These are phyloP conservation scores for Sphenostylis stenocarpa DNA, from an alignment of 306 rosid species.

Conservation along the genomic window DNA sequence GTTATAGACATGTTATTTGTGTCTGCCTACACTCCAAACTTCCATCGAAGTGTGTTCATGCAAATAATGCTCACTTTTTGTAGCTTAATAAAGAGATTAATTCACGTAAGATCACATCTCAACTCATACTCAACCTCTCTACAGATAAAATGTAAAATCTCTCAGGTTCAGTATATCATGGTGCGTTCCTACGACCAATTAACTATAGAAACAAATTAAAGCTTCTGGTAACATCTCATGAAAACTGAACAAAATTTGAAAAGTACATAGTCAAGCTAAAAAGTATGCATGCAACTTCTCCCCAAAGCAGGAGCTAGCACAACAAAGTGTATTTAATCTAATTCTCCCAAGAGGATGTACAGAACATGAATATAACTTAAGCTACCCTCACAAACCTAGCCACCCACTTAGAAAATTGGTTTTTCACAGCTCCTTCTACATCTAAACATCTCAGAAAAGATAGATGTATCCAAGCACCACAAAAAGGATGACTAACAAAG, in stretches of 20 bases:
- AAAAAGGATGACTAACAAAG: conserved; percentile 46
- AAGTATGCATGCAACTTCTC: conserved; percentile 20
- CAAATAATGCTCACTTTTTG: background rate
- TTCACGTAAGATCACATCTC: background rate
- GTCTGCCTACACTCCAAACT: background rate
- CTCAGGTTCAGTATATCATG: conserved; percentile 10
- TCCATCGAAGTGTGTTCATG: background rate
- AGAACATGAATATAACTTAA: conserved; percentile 54
- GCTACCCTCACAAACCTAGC: conserved; percentile 47
- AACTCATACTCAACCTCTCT: conserved; percentile 19
- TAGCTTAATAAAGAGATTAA: background rate
- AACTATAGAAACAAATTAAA: conserved; percentile 28
- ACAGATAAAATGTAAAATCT: conserved; percentile 14
- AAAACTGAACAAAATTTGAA: conserved; percentile 49
- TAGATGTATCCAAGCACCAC: conserved; percentile 60
- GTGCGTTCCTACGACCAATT: conserved; percentile 9
- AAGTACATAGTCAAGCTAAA: conserved; percentile 47
- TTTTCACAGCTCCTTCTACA: conserved; percentile 36
- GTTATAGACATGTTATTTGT: background rate
- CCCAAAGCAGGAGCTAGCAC: conserved; percentile 39
- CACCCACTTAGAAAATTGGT: conserved; percentile 42
- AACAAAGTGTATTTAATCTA: conserved; percentile 49
- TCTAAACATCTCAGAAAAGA: conserved; percentile 46
- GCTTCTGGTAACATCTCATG: conserved; percentile 32
- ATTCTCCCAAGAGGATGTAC: conserved; percentile 47